Evolutionary conservation across 805 yeast genomes (phyloP).

Genomic region (Lipomyces oligophaga): DNA sequence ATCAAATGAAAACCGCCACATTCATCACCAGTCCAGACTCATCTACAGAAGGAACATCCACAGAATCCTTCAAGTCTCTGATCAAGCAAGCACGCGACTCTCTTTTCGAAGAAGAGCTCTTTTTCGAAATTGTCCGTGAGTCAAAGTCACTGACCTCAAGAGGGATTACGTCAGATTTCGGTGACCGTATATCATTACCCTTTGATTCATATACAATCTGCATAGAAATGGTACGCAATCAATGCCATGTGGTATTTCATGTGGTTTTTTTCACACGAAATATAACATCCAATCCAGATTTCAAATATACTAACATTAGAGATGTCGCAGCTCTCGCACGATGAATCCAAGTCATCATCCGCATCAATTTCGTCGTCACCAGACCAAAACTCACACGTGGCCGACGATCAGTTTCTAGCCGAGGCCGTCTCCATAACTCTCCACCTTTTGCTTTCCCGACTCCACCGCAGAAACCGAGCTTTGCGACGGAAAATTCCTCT

Average conservation of each 20-base stretch:
- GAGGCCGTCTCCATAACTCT: slow-evolving; percentile 52
- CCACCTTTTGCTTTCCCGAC: slow-evolving; percentile 58
- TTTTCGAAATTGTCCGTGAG: slow-evolving; percentile 72
- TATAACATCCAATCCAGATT: too few relatives aligned
- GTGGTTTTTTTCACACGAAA: not conserved
- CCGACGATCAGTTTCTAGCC: slow-evolving; percentile 39
- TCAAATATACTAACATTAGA: not conserved
- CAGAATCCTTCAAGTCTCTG: slow-evolving; percentile 44
- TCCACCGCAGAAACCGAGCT: slow-evolving; percentile 48
- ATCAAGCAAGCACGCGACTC: slow-evolving; percentile 66
- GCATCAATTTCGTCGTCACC: not conserved
- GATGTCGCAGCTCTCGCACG: not conserved
- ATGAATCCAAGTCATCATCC: too few relatives aligned
- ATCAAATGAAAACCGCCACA: not conserved
- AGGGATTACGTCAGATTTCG: slow-evolving; percentile 58
- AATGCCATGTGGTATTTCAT: not conserved
- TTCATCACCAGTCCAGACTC: slow-evolving; percentile 4
- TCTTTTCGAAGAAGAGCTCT: slow-evolving; percentile 85
- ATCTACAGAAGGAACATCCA: slow-evolving; percentile 1
- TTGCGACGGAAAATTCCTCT: slow-evolving; percentile 32
- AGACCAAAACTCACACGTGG: slow-evolving; percentile 2
- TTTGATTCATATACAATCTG: slow-evolving; percentile 59
- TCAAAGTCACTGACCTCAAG: slow-evolving; percentile 64
- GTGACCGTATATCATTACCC: slow-evolving; percentile 62
- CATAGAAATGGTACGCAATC: slow-evolving; percentile 49